Conservation (phyloP, 202 grass and related monocot genomes). For the Panicum hallii region DNA sequence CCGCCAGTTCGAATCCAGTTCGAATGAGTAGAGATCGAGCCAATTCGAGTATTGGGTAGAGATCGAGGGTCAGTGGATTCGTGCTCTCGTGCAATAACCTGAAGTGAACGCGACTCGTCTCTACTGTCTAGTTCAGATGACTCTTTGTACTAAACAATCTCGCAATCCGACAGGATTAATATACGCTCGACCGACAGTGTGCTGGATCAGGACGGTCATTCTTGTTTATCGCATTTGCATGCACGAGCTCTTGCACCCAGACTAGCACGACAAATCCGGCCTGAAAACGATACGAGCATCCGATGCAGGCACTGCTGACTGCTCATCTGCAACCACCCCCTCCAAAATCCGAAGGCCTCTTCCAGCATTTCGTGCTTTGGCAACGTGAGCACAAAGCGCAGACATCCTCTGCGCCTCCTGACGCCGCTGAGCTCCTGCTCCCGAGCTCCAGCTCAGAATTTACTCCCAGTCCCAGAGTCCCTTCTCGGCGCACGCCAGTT, state of each 20-base stretch:
- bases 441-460: slow-evolving; percentile 7
- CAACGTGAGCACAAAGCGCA: slow-evolving; percentile 22
- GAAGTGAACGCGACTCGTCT: no score
- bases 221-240: neutral
- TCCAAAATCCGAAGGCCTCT: neutral
- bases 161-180: neutral
- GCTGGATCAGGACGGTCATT: neutral
- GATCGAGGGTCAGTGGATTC: neutral
- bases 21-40: neutral
- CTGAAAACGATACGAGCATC: slow-evolving; percentile 52
- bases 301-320: slow-evolving; percentile 6
- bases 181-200: neutral
- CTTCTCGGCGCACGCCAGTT: neutral
- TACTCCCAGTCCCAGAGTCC: neutral
- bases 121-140: no score
- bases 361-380: neutral
- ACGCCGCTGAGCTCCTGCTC: slow-evolving; percentile 14
- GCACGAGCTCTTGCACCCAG: neutral
- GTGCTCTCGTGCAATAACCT: neutral
- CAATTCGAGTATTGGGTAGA: neutral
- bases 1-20: slow-evolving; percentile 13
- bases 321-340: neutral
- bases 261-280: slow-evolving; percentile 37
- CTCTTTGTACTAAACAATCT: neutral
- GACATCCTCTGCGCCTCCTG: slow-evolving; percentile 48